Percentiles rank a stretch among this genome's conserved stretches.
Evolutionary conservation across 1,284 basidiomycete genomes (phyloP).

Genomic region (Trichosporon ovoides): DNA sequence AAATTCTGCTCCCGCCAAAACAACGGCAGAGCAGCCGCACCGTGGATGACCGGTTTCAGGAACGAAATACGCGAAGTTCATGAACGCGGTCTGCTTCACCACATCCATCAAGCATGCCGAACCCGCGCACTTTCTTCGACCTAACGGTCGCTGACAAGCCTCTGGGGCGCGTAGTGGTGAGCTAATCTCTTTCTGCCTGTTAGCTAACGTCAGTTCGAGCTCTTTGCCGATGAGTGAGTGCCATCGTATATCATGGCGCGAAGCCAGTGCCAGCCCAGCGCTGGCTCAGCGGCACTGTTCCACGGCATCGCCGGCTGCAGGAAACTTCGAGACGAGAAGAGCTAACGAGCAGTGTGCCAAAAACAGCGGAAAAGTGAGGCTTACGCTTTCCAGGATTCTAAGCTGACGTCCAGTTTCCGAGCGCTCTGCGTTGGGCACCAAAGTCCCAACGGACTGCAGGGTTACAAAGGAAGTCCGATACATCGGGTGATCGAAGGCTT

Average conservation of each 20-base stretch:
- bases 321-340: too few relatives aligned
- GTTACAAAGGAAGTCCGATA: conserved; percentile 73
- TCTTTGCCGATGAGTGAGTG: conserved; percentile 57
- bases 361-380: conserved; percentile 76
- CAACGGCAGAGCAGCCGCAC: background rate
- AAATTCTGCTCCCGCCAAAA: conserved; percentile 6
- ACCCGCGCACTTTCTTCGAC: conserved; percentile 63
- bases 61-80: background rate
- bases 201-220: conserved; percentile 60
- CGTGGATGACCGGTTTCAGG: background rate
- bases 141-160: conserved; percentile 58
- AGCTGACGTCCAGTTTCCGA: conserved; percentile 62
- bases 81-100: background rate
- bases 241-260: too few relatives aligned
- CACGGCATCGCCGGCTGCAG: too few relatives aligned
- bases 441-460: conserved; percentile 61
- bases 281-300: too few relatives aligned
- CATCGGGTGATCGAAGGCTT: conserved; percentile 77
- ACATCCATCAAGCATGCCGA: conserved; percentile 13
- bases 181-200: conserved; percentile 12
- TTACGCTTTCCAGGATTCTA: background rate
- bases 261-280: too few relatives aligned
- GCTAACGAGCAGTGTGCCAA: conserved; percentile 58
- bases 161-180: conserved; percentile 60
- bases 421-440: conserved; percentile 82